Conservation (phyloP, 345 rosid species). For the Leavenworthia alabamica region DNA sequence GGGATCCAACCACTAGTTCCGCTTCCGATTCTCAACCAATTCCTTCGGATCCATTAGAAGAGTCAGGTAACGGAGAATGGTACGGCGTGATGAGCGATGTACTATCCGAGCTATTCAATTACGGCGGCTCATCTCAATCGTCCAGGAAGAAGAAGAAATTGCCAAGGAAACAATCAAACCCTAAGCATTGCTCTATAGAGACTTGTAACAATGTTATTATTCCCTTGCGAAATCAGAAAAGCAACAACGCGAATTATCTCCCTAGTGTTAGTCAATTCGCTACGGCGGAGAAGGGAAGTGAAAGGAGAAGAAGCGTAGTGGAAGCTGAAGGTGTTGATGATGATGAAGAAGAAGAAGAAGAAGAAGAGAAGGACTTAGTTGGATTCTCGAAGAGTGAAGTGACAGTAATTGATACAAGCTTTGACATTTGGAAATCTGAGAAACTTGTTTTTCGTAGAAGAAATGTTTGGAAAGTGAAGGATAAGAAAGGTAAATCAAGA, state of each 20-base stretch:
- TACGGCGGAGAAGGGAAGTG: conserved; percentile 21
- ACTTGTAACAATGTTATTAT: not conserved
- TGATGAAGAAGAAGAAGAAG: conserved; percentile 30
- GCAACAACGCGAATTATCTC: conserved; percentile 9
- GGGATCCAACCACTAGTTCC: conserved; percentile 11
- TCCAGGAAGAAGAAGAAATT: conserved; percentile 43
- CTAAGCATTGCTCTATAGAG: conserved; percentile 46
- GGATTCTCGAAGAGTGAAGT: conserved; percentile 92
- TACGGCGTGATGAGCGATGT: conserved; percentile 57
- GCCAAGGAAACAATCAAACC: conserved; percentile 75
- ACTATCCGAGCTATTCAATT: conserved; percentile 75
- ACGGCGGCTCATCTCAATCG: conserved; percentile 29
- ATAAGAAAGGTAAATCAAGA: conserved; percentile 64
- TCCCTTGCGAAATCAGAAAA: not conserved
- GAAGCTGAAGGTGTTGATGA: conserved; percentile 32
- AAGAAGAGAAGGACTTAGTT: conserved; percentile 47
- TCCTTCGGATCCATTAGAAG: conserved; percentile 34
- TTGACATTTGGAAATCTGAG: conserved; percentile 71
- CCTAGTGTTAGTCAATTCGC: conserved; percentile 20
- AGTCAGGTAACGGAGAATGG: conserved; percentile 36
- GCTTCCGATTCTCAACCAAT: conserved; percentile 39
- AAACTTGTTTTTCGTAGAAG: conserved; percentile 68
- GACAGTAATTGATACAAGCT: conserved; percentile 88
- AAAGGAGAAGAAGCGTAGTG: conserved; percentile 17
- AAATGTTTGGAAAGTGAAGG: conserved; percentile 80